Evolutionary conservation across 1,139 yeast genomes (phyloP).

Genomic region (Scheffersomyces cryptocercus): DNA sequence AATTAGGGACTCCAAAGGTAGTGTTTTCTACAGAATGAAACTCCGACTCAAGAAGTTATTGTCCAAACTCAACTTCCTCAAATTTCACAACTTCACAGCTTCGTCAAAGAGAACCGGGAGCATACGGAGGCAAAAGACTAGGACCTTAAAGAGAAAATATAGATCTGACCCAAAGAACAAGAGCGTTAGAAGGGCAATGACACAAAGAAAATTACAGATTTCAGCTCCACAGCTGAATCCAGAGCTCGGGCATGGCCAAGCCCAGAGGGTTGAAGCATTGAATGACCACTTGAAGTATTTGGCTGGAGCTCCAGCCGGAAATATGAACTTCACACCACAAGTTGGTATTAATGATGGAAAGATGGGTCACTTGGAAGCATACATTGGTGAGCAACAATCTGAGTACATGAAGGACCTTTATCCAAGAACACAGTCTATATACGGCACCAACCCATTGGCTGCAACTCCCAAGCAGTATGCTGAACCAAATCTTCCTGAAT

Average conservation of each 20-base stretch:
- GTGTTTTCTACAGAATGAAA: constrained; percentile 31
- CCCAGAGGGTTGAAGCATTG: constrained; percentile 19
- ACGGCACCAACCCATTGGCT: background rate
- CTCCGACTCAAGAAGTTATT: constrained; percentile 26
- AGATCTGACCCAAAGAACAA: constrained; percentile 18
- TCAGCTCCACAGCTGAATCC: constrained; percentile 34
- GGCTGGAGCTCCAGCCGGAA: constrained; percentile 30
- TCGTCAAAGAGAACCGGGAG: constrained; percentile 29
- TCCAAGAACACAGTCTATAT: background rate
- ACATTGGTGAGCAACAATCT: constrained; percentile 32
- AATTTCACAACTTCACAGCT: constrained; percentile 27
- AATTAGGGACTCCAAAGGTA: constrained; percentile 34
- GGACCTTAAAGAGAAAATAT: constrained; percentile 18
- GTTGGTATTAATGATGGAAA: constrained; percentile 14
- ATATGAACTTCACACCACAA: constrained; percentile 12
- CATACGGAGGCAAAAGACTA: constrained; percentile 5
- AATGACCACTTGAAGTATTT: constrained; percentile 27
- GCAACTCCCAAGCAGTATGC: background rate
- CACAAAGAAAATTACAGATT: constrained; percentile 12
- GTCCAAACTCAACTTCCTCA: constrained; percentile 20
- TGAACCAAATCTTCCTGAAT: background rate
- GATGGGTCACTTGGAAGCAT: constrained; percentile 25
- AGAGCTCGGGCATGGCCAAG: constrained; percentile 23
- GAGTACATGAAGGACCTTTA: constrained; percentile 11
- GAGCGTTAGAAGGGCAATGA: constrained; percentile 2